These are phyloP conservation scores for cucumber (Cucumis sativus) DNA, from an alignment of 306 rosid species.

Conservation along the genomic window DNA sequence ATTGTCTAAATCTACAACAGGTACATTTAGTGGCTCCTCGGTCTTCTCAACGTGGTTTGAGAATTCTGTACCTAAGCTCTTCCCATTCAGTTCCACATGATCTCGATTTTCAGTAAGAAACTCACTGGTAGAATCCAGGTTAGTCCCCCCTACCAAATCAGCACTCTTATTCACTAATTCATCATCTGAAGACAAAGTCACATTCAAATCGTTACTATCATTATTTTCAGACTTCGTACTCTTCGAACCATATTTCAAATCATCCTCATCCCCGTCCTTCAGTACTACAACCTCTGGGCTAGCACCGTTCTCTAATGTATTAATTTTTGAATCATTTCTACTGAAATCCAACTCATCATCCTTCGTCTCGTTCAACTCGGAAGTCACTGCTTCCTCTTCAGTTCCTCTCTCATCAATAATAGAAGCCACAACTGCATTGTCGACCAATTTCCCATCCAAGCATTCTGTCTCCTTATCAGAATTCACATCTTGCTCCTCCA, in stretches of 20 bases:
- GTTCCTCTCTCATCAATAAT: conserved; percentile 30
- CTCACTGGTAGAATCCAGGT: conserved; percentile 21
- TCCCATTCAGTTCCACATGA: conserved; percentile 19
- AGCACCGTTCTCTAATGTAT: conserved; percentile 15
- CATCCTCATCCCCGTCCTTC: conserved; percentile 21
- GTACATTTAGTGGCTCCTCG: conserved; percentile 15
- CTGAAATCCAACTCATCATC: conserved; percentile 12
- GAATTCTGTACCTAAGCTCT: conserved; percentile 4
- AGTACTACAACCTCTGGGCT: conserved; percentile 12
- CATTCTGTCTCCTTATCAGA: conserved; percentile 7
- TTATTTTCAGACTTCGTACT: conserved; percentile 26
- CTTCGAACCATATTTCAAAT: conserved; percentile 6
- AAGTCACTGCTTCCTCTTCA: conserved; percentile 11
- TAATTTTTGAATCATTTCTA: conserved; percentile 27
- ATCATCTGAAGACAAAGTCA: conserved; percentile 16
- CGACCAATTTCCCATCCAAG: conserved; percentile 2
- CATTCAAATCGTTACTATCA: conserved; percentile 17
- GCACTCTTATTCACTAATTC: conserved; percentile 20
- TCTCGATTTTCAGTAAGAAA: conserved; percentile 15
- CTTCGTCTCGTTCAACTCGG: conserved; percentile 11
- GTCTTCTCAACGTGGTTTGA: conserved; percentile 13
- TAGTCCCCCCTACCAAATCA: conserved; percentile 16
- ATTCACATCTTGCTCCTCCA: conserved; percentile 4
- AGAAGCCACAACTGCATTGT: conserved; percentile 5
- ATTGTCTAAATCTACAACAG: conserved; percentile 14